Percentiles rank a stretch among this genome's conserved stretches.
phyloP scores from a whole-genome alignment of 2,329 filamentous ascomycete genomes.

The Pseudogymnoascus sp. region DNA sequence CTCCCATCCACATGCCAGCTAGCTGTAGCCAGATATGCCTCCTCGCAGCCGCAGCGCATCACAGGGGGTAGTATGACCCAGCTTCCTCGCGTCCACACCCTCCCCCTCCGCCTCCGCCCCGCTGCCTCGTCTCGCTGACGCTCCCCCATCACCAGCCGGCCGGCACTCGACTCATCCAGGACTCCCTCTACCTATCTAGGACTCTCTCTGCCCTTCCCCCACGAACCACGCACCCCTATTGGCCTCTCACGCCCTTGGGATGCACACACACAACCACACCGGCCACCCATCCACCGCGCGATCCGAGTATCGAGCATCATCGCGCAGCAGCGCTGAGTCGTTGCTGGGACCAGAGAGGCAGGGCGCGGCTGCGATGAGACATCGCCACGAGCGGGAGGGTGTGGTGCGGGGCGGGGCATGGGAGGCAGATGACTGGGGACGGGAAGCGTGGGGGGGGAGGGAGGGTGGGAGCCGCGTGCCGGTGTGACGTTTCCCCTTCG shows the following conservation, averaged over 20 bases:
- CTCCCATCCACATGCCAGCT: background rate
- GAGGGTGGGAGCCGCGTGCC: background rate
- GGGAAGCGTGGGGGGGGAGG: background rate
- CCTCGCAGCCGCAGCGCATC: background rate
- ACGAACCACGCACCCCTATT: background rate
- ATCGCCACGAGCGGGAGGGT: background rate
- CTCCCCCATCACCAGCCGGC: background rate
- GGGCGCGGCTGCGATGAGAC: background rate
- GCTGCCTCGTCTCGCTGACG: background rate
- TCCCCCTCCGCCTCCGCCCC: background rate
- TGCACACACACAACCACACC: background rate
- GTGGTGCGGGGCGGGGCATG: slow-evolving; percentile 1
- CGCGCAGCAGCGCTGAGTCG: background rate
- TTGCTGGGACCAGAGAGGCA: background rate
- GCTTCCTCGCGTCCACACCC: background rate
- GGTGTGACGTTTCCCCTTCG: background rate
- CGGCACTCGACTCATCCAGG: background rate
- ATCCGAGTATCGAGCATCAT: background rate
- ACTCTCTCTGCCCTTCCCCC: background rate
- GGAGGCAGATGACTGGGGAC: slow-evolving; percentile 7
- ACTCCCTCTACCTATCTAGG: background rate
- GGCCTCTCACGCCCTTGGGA: background rate
- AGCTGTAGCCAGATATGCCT: background rate
- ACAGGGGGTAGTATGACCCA: background rate
- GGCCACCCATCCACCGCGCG: background rate